A percentile compares a stretch with the other conserved stretches of the same genome.
Evolutionary conservation across 306 rosid genomes (phyloP).

Genomic region (Cotoneaster glaucophyllus): DNA sequence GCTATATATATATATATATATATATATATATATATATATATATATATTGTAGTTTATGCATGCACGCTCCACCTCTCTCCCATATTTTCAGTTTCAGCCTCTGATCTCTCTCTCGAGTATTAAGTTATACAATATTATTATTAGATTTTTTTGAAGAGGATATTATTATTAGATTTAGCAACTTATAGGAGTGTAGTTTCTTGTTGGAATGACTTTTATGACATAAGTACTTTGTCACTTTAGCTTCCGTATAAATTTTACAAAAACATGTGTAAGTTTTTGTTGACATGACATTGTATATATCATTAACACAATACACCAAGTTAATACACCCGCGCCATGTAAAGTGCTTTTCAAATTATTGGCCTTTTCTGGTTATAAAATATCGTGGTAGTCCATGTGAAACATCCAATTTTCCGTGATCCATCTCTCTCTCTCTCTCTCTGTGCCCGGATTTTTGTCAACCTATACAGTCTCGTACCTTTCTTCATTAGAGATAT

Average conservation of each 20-base stretch:
- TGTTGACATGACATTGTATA: neutral
- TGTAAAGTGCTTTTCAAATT: neutral
- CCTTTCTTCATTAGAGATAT: neutral
- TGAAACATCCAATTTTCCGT: conserved; percentile 4
- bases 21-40: neutral
- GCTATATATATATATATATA: neutral
- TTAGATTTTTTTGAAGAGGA: no score
- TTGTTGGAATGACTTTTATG: neutral
- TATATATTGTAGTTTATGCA: neutral
- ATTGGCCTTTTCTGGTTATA: no score
- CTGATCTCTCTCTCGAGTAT: neutral
- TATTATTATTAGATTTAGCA: neutral
- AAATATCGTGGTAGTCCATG: no score
- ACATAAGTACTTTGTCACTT: neutral
- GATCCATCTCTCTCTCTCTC: conserved; percentile 10
- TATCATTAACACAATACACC: neutral
- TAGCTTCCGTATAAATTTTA: neutral
- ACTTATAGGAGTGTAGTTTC: no score
- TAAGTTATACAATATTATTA: neutral
- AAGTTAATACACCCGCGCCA: no score
- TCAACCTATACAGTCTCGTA: conserved; percentile 20
- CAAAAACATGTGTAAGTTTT: neutral
- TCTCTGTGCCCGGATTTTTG: neutral
- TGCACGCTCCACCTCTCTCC: neutral
- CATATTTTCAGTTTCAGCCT: neutral